Percentiles rank a stretch among this genome's conserved stretches.
Conservation (phyloP, 139 green algal genomes). For the Deuterostichococcus epilithicus region DNA sequence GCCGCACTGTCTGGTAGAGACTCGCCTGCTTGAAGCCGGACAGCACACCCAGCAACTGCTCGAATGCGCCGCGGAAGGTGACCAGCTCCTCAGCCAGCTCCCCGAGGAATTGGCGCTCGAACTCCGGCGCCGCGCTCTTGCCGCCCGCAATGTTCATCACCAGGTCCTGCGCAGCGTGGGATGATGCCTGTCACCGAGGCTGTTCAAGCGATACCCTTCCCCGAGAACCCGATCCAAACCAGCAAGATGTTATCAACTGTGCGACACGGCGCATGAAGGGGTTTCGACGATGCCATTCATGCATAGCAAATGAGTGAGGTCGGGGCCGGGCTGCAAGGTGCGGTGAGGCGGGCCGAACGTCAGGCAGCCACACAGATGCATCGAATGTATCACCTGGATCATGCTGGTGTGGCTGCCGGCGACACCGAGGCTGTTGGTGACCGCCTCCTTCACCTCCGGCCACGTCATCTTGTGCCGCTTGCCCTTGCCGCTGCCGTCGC, state of each 20-base stretch:
- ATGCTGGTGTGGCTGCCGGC: background rate
- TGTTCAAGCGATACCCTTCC: too few species aligned
- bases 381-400: conserved; percentile 2
- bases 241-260: too few species aligned
- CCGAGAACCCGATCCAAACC: too few species aligned
- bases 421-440: background rate
- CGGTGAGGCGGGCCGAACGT: too few species aligned
- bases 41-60: background rate
- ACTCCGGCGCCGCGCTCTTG: background rate
- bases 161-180: background rate
- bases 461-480: background rate
- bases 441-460: background rate
- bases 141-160: background rate
- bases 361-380: too few species aligned
- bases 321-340: too few species aligned
- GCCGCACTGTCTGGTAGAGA: too few species aligned
- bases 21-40: too few species aligned
- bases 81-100: background rate
- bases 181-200: too few species aligned
- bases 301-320: too few species aligned
- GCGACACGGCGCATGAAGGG: too few species aligned
- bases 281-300: too few species aligned
- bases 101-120: background rate
- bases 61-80: background rate
- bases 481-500: background rate